Base-by-base conservation (phyloP, 495 filamentous ascomycete species). In the Glonium stellatum region DNA sequence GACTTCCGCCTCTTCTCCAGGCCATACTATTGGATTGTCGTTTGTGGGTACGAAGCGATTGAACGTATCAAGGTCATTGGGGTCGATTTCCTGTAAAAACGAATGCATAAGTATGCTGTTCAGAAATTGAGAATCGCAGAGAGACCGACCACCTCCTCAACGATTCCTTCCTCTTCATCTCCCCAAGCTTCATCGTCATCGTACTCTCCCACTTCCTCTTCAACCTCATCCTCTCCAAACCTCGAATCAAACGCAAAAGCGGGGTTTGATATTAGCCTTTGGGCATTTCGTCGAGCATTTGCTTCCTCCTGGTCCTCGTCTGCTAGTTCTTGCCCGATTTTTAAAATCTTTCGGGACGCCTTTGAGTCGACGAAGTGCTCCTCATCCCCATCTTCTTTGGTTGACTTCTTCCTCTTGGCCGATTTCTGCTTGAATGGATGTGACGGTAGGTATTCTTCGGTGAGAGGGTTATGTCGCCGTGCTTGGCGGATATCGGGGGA, bases 1-100 rank as follows among this genome's bases (percentile, higher is more conserved):
- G 2, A 47, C 51, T 27, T 50, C 74, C 74, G 34, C 68, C 70
- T 46, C 72, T 50, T 21, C 57, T 10, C 74, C 73, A 4, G 68
- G 69, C 55, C 72, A 68, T n/a, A 73, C 67, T 22, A 78, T 67
- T 13, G 72, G 60, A 51, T 74, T 71, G 57, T 76, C 70, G 61
- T 69, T 68, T 13, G 79, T 78, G 1, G 88, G 88, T 66, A 96
- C 79, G 73, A 96, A 97, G 57, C 85, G 87, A 72, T 95, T 89
- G 75, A 95, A 99, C 53, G 87, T 85, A 55, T 88, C 90, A 39
- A 95, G 76, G 70, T 99, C 93, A 49, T 82, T 82, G n/a, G 92
- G 90, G 58, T 95, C 89, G 39, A 97, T 79, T 67, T 96, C 92
- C 77, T 85, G 36, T 53, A 41, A 53, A 35, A 53, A 12, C 11